Base-by-base conservation (phyloP, 1,284 basidiomycete genomes). In the Cryptococcus floricola region DNA sequence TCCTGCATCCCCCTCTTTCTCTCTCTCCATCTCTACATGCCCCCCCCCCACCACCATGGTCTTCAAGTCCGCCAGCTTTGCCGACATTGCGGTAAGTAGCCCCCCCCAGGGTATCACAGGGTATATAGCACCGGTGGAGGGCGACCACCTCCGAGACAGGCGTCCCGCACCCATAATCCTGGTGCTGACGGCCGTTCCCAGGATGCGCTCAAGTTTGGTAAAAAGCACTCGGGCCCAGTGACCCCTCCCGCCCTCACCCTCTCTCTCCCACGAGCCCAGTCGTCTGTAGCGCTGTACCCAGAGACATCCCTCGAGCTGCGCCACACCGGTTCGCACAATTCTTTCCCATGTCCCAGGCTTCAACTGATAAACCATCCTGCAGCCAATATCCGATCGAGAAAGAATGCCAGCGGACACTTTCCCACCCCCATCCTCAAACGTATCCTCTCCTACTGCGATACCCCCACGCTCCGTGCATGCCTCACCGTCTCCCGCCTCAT, bases 401-500 rank as follows among this genome's bases (percentile, higher is more conserved):
- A 45, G 23, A 28, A 34, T 23, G n/a, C 44, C 25, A 38, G 49
- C 37, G 41, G 39, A 13, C 59, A 60, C 45, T 37, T 61, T 9
- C 59, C 52, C 16, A 52, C 50, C 25, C 27, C 39, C 25, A 28
- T 54, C 28, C 52, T 53, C 41, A 50, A 49, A 38, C 52, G 45
- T 13, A 60, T 60, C 47, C 47, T 60, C 31, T 50, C 56, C 16
- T 55, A 37, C 49, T 51, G 51, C 43, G 27, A 28, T 23, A 9
- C 38, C 28, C 12, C 34, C 12, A 52, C 49, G 19, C 47, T 60
- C 7, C 12, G 25, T 9, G 25, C 18, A 16, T 54, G 53, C 39
- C 42, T 60, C 14, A 39, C 46, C 41, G 59, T 55, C 34, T 60
- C 59, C 5, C 52, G 56, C 23, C 45, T 57, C 4, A 50, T 60